These are phyloP conservation scores for Balansia obtecta DNA, from an alignment of 2,329 filamentous ascomycete species.

Conservation along the genomic window DNA sequence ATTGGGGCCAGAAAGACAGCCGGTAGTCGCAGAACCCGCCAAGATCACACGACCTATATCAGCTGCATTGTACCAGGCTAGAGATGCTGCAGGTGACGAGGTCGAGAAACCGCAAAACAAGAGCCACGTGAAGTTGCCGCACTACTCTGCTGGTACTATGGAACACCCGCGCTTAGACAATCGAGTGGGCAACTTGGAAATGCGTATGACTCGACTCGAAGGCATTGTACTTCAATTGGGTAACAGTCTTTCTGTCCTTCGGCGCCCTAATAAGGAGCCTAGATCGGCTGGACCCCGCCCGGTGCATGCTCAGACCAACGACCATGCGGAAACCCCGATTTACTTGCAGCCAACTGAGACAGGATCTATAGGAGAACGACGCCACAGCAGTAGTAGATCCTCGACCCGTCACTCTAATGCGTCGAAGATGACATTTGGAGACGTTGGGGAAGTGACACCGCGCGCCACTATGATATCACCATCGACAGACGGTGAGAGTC, in stretches of 20 bases:
- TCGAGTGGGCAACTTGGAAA: conserved; percentile 38
- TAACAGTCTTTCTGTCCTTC: conserved; percentile 30
- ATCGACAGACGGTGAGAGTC: conserved; percentile 10
- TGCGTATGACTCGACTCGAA: conserved; percentile 39
- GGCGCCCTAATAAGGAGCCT: conserved; percentile 16
- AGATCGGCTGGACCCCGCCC: conserved; percentile 9
- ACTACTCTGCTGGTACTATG: not conserved
- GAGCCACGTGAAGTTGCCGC: not conserved
- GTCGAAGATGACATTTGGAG: conserved; percentile 32
- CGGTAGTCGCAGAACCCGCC: not conserved
- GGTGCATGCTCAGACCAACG: not conserved
- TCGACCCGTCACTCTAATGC: conserved; percentile 29
- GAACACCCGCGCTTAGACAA: conserved; percentile 41
- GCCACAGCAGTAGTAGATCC: conserved; percentile 9
- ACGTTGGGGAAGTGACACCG: conserved; percentile 30
- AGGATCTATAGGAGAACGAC: not conserved
- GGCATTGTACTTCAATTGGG: conserved; percentile 37
- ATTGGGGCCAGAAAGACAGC: conserved; percentile 16
- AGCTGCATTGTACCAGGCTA: not conserved
- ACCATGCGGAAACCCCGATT: not conserved
- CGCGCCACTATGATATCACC: conserved; percentile 19
- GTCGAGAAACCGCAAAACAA: not conserved
- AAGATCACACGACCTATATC: not conserved
- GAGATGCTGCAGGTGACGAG: not conserved
- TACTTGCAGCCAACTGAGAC: conserved; percentile 1